Evolutionary conservation across 2,329 filamentous ascomycete genomes (phyloP).

Genomic region (Ustulina deusta): DNA sequence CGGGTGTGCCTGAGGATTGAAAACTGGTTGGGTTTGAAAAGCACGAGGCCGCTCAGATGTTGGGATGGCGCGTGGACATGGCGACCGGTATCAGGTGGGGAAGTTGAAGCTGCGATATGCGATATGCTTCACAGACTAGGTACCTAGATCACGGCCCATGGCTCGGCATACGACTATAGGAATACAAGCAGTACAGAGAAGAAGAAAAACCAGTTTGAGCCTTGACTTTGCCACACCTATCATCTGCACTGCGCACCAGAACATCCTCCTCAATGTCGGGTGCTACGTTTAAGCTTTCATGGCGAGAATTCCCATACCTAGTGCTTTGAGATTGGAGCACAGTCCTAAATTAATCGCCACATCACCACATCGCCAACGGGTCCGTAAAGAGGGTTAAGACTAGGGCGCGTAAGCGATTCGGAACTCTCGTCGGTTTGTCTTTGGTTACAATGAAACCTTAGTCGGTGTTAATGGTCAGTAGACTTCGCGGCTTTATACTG

Average conservation of each 20-base stretch:
- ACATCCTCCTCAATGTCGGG: no score
- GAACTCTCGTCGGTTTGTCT: not conserved
- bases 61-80: slow-evolving; percentile 39
- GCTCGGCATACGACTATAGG: slow-evolving; percentile 38
- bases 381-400: not conserved
- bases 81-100: slow-evolving; percentile 28
- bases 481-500: not conserved
- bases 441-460: not conserved
- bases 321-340: not conserved
- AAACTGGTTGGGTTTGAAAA: slow-evolving; percentile 12
- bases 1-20: slow-evolving; percentile 72
- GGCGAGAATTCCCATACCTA: not conserved
- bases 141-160: slow-evolving; percentile 10
- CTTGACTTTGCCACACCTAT: not conserved
- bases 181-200: slow-evolving; percentile 41
- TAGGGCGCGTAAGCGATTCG: not conserved
- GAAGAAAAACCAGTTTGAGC: slow-evolving; percentile 35
- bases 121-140: slow-evolving; percentile 2
- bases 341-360: not conserved
- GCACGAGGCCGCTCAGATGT: slow-evolving; percentile 33
- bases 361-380: no score
- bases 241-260: slow-evolving; percentile 17
- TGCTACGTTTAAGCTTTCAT: slow-evolving; percentile 2
- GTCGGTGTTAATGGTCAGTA: not conserved
- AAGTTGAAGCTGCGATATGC: slow-evolving; percentile 26